These are phyloP conservation scores for Bryopsis sp. DNA, from an alignment of 139 green algal species.

Conservation along the genomic window DNA sequence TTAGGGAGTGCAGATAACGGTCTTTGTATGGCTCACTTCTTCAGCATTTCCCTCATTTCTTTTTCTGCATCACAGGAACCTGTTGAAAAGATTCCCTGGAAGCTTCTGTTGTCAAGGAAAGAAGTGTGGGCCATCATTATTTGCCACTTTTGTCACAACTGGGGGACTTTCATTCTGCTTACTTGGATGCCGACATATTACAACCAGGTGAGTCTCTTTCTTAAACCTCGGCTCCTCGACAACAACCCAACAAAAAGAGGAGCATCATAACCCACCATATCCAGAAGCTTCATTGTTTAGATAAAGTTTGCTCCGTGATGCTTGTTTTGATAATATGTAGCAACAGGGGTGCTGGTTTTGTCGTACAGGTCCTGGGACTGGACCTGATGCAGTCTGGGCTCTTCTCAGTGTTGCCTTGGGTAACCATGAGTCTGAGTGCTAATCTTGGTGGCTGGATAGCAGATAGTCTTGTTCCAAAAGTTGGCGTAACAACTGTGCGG, in stretches of 20 bases:
- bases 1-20: too few relatives aligned
- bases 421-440: slow-evolving; percentile 81
- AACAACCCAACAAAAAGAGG: too few relatives aligned
- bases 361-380: slow-evolving; percentile 83
- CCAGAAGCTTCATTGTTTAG: too few relatives aligned
- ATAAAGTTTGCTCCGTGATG: too few relatives aligned
- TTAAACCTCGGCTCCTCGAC: too few relatives aligned
- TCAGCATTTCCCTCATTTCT: too few relatives aligned
- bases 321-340: too few relatives aligned
- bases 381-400: slow-evolving; percentile 76
- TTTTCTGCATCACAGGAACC: too few relatives aligned
- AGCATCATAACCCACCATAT: too few relatives aligned
- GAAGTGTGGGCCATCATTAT: slow-evolving; percentile 94
- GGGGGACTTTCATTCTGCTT: slow-evolving; percentile 97
- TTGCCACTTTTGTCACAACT: slow-evolving; percentile 98
- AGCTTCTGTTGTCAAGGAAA: slow-evolving; percentile 69
- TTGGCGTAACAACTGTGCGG: slow-evolving; percentile 67
- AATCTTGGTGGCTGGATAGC: slow-evolving; percentile 88
- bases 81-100: slow-evolving; percentile 69
- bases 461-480: slow-evolving; percentile 59
- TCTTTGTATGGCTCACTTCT: too few relatives aligned
- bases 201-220: too few relatives aligned
- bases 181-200: slow-evolving; percentile 99
- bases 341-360: too few relatives aligned
- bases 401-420: slow-evolving; percentile 89